Evolutionary conservation across 2,329 filamentous ascomycete genomes (phyloP), one percentile per base, ranked within the genome.

Genomic region (Neoarthrinium moseri): DNA sequence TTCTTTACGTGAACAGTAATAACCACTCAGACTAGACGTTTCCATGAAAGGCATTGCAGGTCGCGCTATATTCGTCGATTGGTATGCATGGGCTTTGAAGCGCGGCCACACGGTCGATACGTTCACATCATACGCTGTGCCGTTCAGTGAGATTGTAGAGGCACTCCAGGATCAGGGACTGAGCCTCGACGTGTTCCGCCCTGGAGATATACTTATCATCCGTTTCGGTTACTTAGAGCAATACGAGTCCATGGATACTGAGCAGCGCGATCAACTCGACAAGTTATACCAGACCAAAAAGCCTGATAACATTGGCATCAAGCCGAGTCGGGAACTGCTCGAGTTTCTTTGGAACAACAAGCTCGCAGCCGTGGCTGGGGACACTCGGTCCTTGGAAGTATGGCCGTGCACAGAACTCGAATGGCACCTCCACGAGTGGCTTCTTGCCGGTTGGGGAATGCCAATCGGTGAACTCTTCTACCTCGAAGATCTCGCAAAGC

Each of bases 301-400:
- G 36, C 23, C 24, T 11, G 42, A 29, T 13, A 10, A 35, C 37
- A 54, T 70, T n/a, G 72, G 71, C 1, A 59, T 74, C 3, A 62
- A 72, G 49, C 59, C 59, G 5, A 58, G 57, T 0, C 56, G 56
- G 18, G 65, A 64, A n/a, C 59, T 62, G 0, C 29, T 69, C 13
- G 43, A 59, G 13, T 75, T 67, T 58, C 60, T 75, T 1, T 75
- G 72, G 72, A 59, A 68, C 12, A 60, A 52, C 3, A 57, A 64
- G 8, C 69, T 74, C 36, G 62, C 63, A 0, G 72, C 72, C 2
- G 67, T 73, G 4, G 70, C 67, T 20, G 65, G 68, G 7, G 64
- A 69, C 47, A 60, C 64, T 4, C 63, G 65, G 2, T 65, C 61
- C 2, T 69, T 74, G 32, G 72, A 75, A 48, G 63, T 66, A 35